Evolutionary conservation across 208 protist genomes (phyloP).

Genomic region (Eutreptiella sp.): DNA sequence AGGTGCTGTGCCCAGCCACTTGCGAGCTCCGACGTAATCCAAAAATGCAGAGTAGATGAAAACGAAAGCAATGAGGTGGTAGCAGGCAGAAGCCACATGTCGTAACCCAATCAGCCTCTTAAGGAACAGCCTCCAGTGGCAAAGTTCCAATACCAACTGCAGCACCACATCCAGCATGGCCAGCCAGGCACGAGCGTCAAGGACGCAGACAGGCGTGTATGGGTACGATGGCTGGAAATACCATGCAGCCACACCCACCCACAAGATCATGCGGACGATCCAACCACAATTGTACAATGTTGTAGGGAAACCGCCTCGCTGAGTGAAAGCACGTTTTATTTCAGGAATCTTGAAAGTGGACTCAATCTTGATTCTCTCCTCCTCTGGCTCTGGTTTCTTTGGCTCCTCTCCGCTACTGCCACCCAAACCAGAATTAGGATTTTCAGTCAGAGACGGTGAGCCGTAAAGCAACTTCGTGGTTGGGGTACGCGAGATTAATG

Average conservation of each 20-base stretch:
- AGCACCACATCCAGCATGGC: background rate
- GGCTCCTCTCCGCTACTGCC: too few relatives aligned
- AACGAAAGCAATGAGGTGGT: background rate
- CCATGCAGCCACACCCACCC: constrained; percentile 15
- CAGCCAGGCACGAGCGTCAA: too few relatives aligned
- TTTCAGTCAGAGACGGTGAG: too few relatives aligned
- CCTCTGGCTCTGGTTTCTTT: too few relatives aligned
- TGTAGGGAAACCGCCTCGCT: constrained; percentile 6
- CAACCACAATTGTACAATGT: constrained; percentile 19
- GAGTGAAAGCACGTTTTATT: constrained; percentile 9
- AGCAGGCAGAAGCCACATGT: background rate
- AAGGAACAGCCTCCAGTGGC: background rate
- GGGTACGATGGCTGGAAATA: constrained; percentile 7
- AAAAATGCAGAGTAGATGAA: constrained; percentile 3
- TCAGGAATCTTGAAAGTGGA: background rate
- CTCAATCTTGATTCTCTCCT: background rate
- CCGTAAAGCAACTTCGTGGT: too few relatives aligned
- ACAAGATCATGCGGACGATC: constrained; percentile 18
- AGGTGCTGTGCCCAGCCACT: too few relatives aligned
- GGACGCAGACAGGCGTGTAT: constrained; percentile 4
- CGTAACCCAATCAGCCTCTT: background rate
- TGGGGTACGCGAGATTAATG: too few relatives aligned
- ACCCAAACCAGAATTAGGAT: too few relatives aligned
- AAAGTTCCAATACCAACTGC: background rate
- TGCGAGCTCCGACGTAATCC: background rate